phyloP scores from a whole-genome alignment of 495 filamentous ascomycete species.

The Cairneyella variabilis region DNA sequence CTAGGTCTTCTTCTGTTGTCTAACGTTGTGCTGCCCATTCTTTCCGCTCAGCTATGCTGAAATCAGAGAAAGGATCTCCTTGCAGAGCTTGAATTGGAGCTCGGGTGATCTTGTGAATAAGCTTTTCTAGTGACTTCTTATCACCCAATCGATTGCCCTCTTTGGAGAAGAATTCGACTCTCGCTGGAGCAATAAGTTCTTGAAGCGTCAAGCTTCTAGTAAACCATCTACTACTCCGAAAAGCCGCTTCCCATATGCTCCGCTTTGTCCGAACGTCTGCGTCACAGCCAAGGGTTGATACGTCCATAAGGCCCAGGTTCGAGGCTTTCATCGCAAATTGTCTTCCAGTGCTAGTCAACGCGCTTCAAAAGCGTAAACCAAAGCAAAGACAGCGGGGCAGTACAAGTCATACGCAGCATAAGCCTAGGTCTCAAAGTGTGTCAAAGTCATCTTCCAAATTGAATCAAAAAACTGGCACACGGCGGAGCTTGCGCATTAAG shows the following conservation, averaged over 20 bases:
- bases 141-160: neutral
- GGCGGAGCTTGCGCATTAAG: constrained; percentile 13
- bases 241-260: constrained; percentile 8
- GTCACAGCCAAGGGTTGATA: neutral
- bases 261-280: neutral
- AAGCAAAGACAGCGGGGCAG: constrained; percentile 11
- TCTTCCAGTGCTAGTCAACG: constrained; percentile 14
- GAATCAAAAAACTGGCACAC: constrained; percentile 12
- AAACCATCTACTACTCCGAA: constrained; percentile 10
- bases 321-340: constrained; percentile 5
- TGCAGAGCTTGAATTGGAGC: constrained; percentile 2
- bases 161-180: constrained; percentile 5
- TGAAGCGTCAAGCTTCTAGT: constrained; percentile 31
- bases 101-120: neutral
- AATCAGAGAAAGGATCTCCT: neutral
- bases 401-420: constrained; percentile 7
- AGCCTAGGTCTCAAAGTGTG: constrained; percentile 10
- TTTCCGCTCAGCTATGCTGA: constrained; percentile 4
- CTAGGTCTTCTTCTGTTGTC: constrained; percentile 6
- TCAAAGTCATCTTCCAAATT: constrained; percentile 12
- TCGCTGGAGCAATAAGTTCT: constrained; percentile 5
- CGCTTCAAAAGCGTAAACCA: constrained; percentile 16
- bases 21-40: neutral
- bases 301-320: constrained; percentile 10
- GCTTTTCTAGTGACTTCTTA: neutral